phyloP scores from a whole-genome alignment of 768 basidiomycete genomes.

The Omphalotus guepiniiformis region DNA sequence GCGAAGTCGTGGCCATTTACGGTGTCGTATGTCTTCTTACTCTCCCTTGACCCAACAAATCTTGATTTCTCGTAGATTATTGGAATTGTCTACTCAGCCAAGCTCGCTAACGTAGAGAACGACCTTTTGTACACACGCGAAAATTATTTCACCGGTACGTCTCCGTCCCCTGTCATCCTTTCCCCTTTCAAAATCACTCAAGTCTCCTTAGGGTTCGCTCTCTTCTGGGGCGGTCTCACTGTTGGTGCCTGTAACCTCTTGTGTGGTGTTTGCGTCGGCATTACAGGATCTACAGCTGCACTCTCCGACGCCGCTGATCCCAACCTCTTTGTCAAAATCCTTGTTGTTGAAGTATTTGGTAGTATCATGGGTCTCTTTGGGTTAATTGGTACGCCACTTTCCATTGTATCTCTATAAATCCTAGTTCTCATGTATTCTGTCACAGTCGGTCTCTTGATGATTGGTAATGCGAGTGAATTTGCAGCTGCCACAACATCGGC shows the following conservation, averaged over 20 bases:
- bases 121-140: slow-evolving; percentile 71
- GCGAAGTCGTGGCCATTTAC: slow-evolving; percentile 99
- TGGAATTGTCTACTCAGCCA: slow-evolving; percentile 92
- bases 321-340: slow-evolving; percentile 90
- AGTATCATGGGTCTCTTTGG: slow-evolving; percentile 92
- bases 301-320: slow-evolving; percentile 95
- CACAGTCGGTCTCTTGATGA: slow-evolving; percentile 79
- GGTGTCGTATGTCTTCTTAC: slow-evolving; percentile 64
- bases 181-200: not conserved
- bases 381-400: slow-evolving; percentile 67
- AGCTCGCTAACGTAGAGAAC: slow-evolving; percentile 59
- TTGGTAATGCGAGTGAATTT: slow-evolving; percentile 62
- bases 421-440: slow-evolving; percentile 4
- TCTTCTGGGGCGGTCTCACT: slow-evolving; percentile 97
- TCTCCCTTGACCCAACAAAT: not conserved
- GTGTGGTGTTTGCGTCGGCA: slow-evolving; percentile 91
- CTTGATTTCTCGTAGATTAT: slow-evolving; percentile 63
- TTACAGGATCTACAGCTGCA: slow-evolving; percentile 94
- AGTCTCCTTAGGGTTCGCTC: slow-evolving; percentile 64
- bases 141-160: slow-evolving; percentile 88
- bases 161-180: not conserved
- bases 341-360: slow-evolving; percentile 93
- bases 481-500: slow-evolving; percentile 30
- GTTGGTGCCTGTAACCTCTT: slow-evolving; percentile 93
- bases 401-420: not conserved